Evolutionary conservation across 352 stramenopile genomes (phyloP).

Genomic region (Phytophthora quininea): DNA sequence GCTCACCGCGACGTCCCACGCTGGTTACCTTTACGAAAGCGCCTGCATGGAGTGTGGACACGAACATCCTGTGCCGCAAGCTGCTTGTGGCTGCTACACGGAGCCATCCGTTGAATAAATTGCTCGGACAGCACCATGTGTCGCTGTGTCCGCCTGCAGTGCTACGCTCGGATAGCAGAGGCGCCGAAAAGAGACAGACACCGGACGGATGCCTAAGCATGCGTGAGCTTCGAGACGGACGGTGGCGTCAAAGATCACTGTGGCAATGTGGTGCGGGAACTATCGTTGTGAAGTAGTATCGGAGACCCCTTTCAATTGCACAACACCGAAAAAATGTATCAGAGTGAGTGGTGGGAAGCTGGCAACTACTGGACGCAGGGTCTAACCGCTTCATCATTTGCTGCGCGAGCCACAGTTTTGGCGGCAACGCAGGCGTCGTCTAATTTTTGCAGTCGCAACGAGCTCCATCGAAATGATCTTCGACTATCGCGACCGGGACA

Average conservation of each 20-base stretch:
- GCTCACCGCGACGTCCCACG: not conserved
- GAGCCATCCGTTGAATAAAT: not conserved
- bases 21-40: constrained; percentile 1
- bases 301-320: not conserved
- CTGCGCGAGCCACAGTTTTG: not conserved
- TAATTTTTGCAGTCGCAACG: not conserved
- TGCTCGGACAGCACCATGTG: not conserved
- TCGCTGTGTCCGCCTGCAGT: not conserved
- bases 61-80: not conserved
- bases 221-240: not conserved
- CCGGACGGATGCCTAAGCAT: not conserved
- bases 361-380: not conserved
- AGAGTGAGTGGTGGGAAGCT: not conserved
- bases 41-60: not conserved
- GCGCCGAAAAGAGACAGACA: not conserved
- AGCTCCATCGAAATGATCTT: not conserved
- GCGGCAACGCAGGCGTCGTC: not conserved
- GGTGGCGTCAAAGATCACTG: not conserved
- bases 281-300: not conserved
- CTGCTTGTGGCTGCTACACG: not conserved
- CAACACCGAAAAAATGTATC: not conserved
- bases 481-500: not conserved
- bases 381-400: not conserved
- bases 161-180: constrained; percentile 1
- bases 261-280: not conserved